These are phyloP conservation scores for Rhizopus microsporus DNA, from an alignment of 371 early-diverging fungal genomes.

Conservation along the genomic window DNA sequence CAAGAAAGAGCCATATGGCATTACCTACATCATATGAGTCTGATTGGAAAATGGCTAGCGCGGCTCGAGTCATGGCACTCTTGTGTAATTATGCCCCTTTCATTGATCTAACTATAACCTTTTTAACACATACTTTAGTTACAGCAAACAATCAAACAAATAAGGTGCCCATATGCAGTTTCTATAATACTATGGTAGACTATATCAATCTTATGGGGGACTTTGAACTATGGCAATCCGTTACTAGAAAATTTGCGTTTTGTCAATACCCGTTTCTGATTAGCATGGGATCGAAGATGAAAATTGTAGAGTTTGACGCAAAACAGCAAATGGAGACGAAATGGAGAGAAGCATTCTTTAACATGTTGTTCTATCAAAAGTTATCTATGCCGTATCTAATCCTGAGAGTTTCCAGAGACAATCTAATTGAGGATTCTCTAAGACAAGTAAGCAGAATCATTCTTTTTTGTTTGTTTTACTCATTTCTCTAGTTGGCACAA, in stretches of 20 bases:
- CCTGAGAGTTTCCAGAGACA: conserved; percentile 80
- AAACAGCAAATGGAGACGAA: conserved; percentile 85
- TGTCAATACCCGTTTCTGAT: conserved; percentile 91
- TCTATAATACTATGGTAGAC: conserved; percentile 87
- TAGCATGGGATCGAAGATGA: conserved; percentile 83
- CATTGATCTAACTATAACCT: conserved; percentile 14
- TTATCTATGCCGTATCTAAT: conserved; percentile 79
- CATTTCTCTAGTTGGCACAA: conserved; percentile 53
- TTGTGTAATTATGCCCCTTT: conserved; percentile 51
- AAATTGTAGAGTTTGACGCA: conserved; percentile 86
- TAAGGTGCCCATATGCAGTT: conserved; percentile 70
- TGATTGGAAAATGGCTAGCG: conserved; percentile 87
- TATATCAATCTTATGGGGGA: conserved; percentile 80
- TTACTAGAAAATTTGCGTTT: conserved; percentile 78
- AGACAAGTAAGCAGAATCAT: conserved; percentile 43
- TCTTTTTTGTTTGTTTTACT: not conserved
- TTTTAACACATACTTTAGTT: conserved; percentile 43
- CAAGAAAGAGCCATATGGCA: conserved; percentile 44
- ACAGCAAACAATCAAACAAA: conserved; percentile 64
- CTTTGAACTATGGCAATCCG: conserved; percentile 83
- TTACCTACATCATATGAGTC: conserved; percentile 60
- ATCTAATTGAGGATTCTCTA: conserved; percentile 85
- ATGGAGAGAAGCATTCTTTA: conserved; percentile 79
- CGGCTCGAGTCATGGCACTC: conserved; percentile 86
- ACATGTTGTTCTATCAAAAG: conserved; percentile 83